Base-by-base conservation (phyloP, 352 stramenopile species). In the Phytophthora hybrid region DNA sequence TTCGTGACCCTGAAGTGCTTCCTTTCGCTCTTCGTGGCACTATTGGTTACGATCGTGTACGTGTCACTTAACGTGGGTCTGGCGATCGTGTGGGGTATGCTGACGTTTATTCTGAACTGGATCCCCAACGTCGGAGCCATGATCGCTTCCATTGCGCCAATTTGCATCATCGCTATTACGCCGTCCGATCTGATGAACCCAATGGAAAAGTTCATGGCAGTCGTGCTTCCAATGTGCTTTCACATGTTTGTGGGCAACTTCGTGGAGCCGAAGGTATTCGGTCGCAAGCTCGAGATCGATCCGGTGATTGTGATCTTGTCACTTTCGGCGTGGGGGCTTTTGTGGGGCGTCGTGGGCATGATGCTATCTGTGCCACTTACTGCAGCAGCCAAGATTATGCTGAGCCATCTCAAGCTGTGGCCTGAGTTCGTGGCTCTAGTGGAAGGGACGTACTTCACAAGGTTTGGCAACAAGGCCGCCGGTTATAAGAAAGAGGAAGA, bases 181-280 rank as follows among this genome's bases (percentile, higher is more conserved):
- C 90, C 90, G 14, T 80, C 79, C 21, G 77, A 93, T 32, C 55
- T 97, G 26, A 97, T 97, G 90, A 95, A 92, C 69, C 87, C 88
- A 18, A 95, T 97, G 88, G 88, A 97, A 65, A 97, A 97, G 76
- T 94, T 97, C 71, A 59, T 97, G 23, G 90, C 90, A 7, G 93
- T 97, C 72, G 71, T 84, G 32, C 69, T 97, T 60, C 90, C 90
- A 8, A 95, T 94, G 87, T 93, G 83, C 64, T 95, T 97, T 70
- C 90, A 97, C 82, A 93, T 93, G 84, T 95, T 97, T 67, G 88
- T 95, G 16, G 90, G 90, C 39, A 97, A 95, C 70, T 97, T 97
- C 56, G 91, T 97, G 54, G 90, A 97, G 66, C 90, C 90, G 18
- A 94, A 94, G 60, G 89, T 97, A 13, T 94, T 97, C 67, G 90